phyloP scores from a whole-genome alignment of 192 early-diverging fungal genomes.

The Backusella psychrophila region DNA sequence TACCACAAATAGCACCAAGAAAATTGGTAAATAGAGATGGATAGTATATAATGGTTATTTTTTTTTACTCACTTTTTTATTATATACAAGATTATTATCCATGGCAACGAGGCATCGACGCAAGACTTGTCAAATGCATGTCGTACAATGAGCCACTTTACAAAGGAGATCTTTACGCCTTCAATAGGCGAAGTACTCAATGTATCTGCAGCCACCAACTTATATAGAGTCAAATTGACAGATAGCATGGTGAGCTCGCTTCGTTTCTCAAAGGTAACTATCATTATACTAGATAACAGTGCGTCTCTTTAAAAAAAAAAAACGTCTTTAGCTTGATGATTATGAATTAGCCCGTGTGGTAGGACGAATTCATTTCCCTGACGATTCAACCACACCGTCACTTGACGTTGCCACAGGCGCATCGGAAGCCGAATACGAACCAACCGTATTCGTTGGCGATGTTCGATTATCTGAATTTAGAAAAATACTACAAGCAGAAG shows the following conservation, averaged over 20 bases:
- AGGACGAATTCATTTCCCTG: conserved; percentile 69
- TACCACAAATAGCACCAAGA: conserved; percentile 74
- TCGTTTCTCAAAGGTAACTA: conserved; percentile 64
- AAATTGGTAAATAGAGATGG: conserved; percentile 62
- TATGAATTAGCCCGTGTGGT: conserved; percentile 77
- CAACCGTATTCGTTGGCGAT: conserved; percentile 83
- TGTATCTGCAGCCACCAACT: conserved; percentile 85
- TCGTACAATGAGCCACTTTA: conserved; percentile 62
- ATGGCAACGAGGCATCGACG: conserved; percentile 75
- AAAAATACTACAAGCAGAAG: conserved; percentile 62
- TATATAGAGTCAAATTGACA: conserved; percentile 84
- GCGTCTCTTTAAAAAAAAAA: not conserved
- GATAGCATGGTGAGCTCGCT: conserved; percentile 85
- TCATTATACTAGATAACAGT: too few species aligned
- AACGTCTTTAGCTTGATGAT: conserved; percentile 52
- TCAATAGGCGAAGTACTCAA: conserved; percentile 81
- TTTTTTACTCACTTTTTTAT: conserved; percentile 8
- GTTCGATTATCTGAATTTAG: conserved; percentile 82
- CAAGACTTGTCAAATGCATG: conserved; percentile 62
- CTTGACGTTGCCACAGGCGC: conserved; percentile 51
- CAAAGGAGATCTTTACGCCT: conserved; percentile 84
- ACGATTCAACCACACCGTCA: conserved; percentile 64
- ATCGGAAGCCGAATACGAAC: conserved; percentile 35
- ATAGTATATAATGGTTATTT: too few species aligned
- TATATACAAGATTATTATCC: conserved; percentile 69